Conservation (phyloP, 2,329 filamentous ascomycete genomes). For the Beauveria sp. region DNA sequence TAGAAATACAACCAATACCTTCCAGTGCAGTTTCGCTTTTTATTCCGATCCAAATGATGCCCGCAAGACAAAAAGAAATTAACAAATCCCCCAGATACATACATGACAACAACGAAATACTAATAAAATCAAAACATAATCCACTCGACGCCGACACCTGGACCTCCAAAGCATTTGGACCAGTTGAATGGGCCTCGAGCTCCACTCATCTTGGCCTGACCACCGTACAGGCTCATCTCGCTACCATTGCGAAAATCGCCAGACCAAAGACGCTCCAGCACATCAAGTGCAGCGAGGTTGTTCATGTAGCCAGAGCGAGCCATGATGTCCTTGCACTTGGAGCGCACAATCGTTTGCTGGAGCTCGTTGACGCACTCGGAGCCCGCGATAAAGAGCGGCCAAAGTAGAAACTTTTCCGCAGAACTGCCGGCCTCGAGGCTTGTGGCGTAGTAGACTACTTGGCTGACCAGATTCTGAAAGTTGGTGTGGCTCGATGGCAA, state of each 20-base stretch:
- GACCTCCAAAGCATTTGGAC: conserved; percentile 49
- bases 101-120: conserved; percentile 10
- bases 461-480: conserved; percentile 76
- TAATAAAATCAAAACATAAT: conserved; percentile 50
- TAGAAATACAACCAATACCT: conserved; percentile 3
- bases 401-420: conserved; percentile 83
- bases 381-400: conserved; percentile 86
- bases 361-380: conserved; percentile 79
- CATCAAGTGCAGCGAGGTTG: conserved; percentile 77
- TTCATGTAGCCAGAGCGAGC: conserved; percentile 87
- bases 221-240: conserved; percentile 23
- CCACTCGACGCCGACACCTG: conserved; percentile 54
- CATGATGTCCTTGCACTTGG: conserved; percentile 79
- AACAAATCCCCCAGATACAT: conserved; percentile 12
- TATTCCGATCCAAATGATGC: background rate
- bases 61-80: background rate
- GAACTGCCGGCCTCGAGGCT: conserved; percentile 64
- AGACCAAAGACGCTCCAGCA: conserved; percentile 78
- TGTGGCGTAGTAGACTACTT: conserved; percentile 76
- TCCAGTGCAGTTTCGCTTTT: background rate
- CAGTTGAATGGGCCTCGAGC: conserved; percentile 48
- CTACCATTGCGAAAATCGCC: conserved; percentile 37
- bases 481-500: conserved; percentile 65
- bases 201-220: conserved; percentile 26
- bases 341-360: conserved; percentile 71